Evolutionary conservation across 352 stramenopile species (phyloP).

Genomic region (Globisporangium viniferum): DNA sequence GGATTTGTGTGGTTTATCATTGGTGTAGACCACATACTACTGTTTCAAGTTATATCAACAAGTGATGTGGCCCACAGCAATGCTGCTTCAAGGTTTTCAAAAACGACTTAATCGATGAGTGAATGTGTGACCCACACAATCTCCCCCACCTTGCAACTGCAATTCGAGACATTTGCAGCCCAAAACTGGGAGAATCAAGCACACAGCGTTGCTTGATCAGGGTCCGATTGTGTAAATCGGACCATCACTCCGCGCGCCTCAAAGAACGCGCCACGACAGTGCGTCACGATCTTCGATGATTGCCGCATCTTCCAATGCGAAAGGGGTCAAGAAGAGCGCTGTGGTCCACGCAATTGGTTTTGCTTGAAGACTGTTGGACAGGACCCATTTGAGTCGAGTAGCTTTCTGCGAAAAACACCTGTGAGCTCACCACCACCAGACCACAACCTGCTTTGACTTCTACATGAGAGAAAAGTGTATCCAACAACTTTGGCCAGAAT

Average conservation of each 20-base stretch:
- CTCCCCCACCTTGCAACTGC: not conserved
- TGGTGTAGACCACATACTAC: not conserved
- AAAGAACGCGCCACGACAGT: constrained; percentile 9
- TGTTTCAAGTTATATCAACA: not conserved
- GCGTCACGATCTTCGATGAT: constrained; percentile 14
- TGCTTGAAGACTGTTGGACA: not conserved
- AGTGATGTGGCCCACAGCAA: not conserved
- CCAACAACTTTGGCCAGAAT: not conserved
- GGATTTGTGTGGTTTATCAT: too few species aligned
- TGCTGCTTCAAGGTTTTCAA: not conserved
- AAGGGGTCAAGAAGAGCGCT: not conserved
- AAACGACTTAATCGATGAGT: constrained; percentile 13
- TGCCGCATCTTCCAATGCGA: not conserved
- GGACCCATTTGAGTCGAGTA: not conserved
- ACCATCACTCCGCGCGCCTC: constrained; percentile 3
- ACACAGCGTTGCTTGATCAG: not conserved
- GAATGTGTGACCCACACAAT: not conserved
- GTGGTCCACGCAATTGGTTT: not conserved
- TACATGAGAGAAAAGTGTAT: not conserved
- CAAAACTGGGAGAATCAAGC: too few species aligned
- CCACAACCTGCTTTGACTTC: not conserved
- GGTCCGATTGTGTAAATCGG: not conserved
- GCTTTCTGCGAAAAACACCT: constrained; percentile 9
- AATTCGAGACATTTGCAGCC: constrained; percentile 5
- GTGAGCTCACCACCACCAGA: not conserved